phyloP scores from a whole-genome alignment of 108 stramenopile genomes.

The Seminavis robusta region DNA sequence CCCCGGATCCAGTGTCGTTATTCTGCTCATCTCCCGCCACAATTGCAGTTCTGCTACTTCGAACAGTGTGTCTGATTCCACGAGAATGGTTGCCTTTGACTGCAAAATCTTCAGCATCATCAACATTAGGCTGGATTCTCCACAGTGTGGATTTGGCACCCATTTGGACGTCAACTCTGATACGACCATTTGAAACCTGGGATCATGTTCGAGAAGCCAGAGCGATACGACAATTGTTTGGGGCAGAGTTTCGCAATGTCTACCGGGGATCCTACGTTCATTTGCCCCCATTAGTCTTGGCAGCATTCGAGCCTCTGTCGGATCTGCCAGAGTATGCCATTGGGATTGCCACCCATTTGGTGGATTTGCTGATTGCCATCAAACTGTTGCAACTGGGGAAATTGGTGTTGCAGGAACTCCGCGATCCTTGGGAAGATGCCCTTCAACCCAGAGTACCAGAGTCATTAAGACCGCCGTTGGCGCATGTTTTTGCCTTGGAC shows the following conservation, averaged over 20 bases:
- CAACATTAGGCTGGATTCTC: too few relatives aligned
- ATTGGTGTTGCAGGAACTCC: neutral
- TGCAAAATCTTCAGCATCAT: too few relatives aligned
- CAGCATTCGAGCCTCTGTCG: constrained; percentile 1
- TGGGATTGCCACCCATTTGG: constrained; percentile 8
- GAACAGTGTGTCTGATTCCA: too few relatives aligned
- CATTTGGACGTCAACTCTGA: constrained; percentile 9
- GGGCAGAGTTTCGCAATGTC: constrained; percentile 8
- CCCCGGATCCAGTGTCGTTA: too few relatives aligned
- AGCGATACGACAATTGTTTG: constrained; percentile 11
- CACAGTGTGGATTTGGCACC: too few relatives aligned
- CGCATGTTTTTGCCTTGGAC: constrained; percentile 18
- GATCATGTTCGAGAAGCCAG: constrained; percentile 21
- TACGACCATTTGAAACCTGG: constrained; percentile 14
- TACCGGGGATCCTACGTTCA: constrained; percentile 16
- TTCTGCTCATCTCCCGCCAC: too few relatives aligned
- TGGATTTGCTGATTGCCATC: constrained; percentile 22
- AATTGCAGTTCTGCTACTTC: too few relatives aligned
- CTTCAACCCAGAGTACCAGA: constrained; percentile 17
- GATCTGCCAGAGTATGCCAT: neutral
- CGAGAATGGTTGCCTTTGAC: too few relatives aligned
- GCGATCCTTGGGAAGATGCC: constrained; percentile 7
- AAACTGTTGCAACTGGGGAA: constrained; percentile 17
- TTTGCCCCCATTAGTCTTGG: constrained; percentile 26
- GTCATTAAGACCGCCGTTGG: constrained; percentile 19